These are phyloP conservation scores for Paulownia fortunei DNA, from an alignment of 257 asterid genomes.

Conservation along the genomic window DNA sequence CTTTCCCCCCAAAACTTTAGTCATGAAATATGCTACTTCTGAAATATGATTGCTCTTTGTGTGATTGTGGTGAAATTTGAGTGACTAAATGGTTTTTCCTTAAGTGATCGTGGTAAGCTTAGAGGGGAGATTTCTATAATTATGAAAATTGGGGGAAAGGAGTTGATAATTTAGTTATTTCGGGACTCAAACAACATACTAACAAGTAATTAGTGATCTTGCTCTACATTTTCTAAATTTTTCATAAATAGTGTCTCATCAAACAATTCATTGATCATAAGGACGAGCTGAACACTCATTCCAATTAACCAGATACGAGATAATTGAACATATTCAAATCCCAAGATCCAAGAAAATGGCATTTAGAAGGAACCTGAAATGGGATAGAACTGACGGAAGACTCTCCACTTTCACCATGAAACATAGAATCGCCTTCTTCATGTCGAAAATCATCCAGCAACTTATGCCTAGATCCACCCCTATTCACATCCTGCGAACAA, in stretches of 20 bases:
- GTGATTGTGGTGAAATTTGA: neutral
- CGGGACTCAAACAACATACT: conserved; percentile 3
- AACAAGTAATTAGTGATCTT: neutral
- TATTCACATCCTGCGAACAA: conserved; percentile 43
- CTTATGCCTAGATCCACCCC: conserved; percentile 38
- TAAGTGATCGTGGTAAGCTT: conserved; percentile 9
- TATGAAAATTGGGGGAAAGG: too few relatives aligned
- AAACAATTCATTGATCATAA: conserved; percentile 3
- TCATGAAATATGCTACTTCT: too few relatives aligned
- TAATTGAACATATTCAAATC: conserved; percentile 9
- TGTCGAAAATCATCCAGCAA: conserved; percentile 20
- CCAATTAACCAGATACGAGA: conserved; percentile 1
- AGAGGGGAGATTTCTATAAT: neutral
- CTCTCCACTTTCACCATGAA: conserved; percentile 52
- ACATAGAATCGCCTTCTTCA: conserved; percentile 34
- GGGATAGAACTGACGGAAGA: conserved; percentile 44
- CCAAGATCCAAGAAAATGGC: conserved; percentile 1
- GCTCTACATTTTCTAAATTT: neutral
- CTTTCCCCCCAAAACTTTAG: neutral
- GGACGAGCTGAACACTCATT: neutral
- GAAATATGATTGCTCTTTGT: neutral
- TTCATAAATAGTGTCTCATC: neutral
- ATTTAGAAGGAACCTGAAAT: conserved; percentile 46
- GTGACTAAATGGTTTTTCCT: neutral
- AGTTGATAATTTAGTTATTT: too few relatives aligned